Evolutionary conservation across 805 yeast species (phyloP), one percentile per base, ranked within the genome.

Genomic region (Blastobotrys muscicola): DNA sequence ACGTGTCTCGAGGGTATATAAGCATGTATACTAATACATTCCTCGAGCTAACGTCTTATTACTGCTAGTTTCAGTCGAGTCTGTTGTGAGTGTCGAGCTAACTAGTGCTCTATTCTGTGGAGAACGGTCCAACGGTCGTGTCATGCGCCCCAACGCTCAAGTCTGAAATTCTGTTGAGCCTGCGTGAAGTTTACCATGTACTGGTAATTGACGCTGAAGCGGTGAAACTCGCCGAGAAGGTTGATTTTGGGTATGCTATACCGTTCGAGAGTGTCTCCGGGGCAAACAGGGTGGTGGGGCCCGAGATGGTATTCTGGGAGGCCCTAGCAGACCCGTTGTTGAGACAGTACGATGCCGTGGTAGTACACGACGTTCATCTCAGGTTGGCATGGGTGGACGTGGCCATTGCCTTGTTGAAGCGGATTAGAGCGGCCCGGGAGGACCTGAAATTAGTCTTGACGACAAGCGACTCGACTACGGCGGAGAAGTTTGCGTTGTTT

Each of bases 341-440:
- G 44, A 76, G 72, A 13, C 70, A 71, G 41, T 85, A 84, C 56
- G 74, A 80, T 2, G 78, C 86, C 52, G 71, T 85, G 8, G 76
- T 85, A 12, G 78, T 85, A 72, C 94, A 85, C 65, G 94, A 85
- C 64, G 94, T 94, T 0, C 94, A 85, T 57, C 92, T 82, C 60
- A 62, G 94, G 45, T 71, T 89, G 0, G 62, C 82, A 29, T 82
- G 78, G 57, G 81, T 92, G 0, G 95, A 85, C 62, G 73, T 85
- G 1, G 57, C 83, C 4, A 57, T 85, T 16, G 94, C 94, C 0
- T 59, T 84, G 5, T 74, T 85, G 56, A 75, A 76, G 52, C 64
- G 69, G 32, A 64, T 84, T 2, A 59, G 82, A 6, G 51, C 64
- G 2, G 68, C 68, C 39, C 61, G 94, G 52, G 67, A 74, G 45